Percentiles rank a stretch among this genome's conserved stretches.
Conservation (phyloP, 2,329 filamentous ascomycete species). For the Colletotrichum agaves region DNA sequence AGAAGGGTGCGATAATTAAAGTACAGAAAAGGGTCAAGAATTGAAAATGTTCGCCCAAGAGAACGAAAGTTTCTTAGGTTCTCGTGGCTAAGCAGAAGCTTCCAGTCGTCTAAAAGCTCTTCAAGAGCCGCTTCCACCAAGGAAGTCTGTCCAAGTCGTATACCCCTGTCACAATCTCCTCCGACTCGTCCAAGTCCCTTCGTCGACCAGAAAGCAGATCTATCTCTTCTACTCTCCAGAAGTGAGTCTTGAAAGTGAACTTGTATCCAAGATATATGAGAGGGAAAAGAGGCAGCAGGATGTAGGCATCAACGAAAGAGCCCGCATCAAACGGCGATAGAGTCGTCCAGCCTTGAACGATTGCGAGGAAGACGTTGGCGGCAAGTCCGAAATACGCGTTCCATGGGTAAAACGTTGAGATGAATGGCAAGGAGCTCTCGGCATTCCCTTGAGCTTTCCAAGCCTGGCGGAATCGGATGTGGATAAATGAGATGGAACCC, state of each 20-base stretch:
- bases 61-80: no score
- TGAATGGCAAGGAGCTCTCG: constrained; percentile 65
- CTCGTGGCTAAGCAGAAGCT: no score
- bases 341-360: constrained; percentile 71
- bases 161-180: constrained; percentile 45
- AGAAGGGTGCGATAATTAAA: no score
- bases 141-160: constrained; percentile 41
- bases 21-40: no score
- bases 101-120: constrained; percentile 49
- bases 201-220: constrained; percentile 67
- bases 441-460: constrained; percentile 68
- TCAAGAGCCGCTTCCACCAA: constrained; percentile 57
- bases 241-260: constrained; percentile 61
- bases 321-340: constrained; percentile 67
- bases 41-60: no score
- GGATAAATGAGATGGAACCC: constrained; percentile 76
- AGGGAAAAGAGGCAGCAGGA: constrained; percentile 68
- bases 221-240: constrained; percentile 62
- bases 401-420: constrained; percentile 65
- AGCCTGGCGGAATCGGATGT: constrained; percentile 76
- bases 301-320: constrained; percentile 72
- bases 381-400: constrained; percentile 68
- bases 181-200: constrained; percentile 62
- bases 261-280: constrained; percentile 68
- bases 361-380: constrained; percentile 67